Evolutionary conservation across 345 rosid species (phyloP).

Genomic region (Murraya paniculata): DNA sequence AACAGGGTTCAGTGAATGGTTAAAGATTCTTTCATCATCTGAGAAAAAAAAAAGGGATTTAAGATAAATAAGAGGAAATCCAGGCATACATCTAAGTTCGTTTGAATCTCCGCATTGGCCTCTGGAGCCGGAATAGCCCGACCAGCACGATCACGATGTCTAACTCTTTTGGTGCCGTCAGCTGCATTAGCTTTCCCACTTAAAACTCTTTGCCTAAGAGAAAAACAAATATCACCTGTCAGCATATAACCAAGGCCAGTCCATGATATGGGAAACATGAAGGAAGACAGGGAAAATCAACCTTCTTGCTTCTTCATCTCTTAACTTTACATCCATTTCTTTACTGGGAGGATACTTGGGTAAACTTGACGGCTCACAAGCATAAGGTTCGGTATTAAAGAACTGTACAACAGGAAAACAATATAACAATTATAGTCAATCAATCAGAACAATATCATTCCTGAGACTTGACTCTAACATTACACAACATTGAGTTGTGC

Average conservation of each 20-base stretch:
- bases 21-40: not conserved
- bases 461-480: not conserved
- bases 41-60: not conserved
- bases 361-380: constrained; percentile 81
- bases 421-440: constrained; percentile 1
- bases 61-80: not conserved
- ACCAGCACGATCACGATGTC: constrained; percentile 49
- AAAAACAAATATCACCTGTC: constrained; percentile 15
- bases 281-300: constrained; percentile 24
- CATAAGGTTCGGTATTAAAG: constrained; percentile 73
- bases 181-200: constrained; percentile 46
- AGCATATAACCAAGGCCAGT: constrained; percentile 19
- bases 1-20: not conserved
- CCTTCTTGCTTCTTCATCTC: constrained; percentile 88
- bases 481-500: not conserved
- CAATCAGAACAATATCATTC: constrained; percentile 5
- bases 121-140: constrained; percentile 82
- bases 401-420: constrained; percentile 49
- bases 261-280: constrained; percentile 9
- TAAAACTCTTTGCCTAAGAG: constrained; percentile 53
- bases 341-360: constrained; percentile 93
- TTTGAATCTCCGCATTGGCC: constrained; percentile 82
- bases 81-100: constrained; percentile 55
- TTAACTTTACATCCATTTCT: constrained; percentile 78
- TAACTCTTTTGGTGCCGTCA: constrained; percentile 54